These are phyloP conservation scores for Epichloe glyceriae DNA, from an alignment of 2,329 filamentous ascomycete genomes.

Conservation along the genomic window DNA sequence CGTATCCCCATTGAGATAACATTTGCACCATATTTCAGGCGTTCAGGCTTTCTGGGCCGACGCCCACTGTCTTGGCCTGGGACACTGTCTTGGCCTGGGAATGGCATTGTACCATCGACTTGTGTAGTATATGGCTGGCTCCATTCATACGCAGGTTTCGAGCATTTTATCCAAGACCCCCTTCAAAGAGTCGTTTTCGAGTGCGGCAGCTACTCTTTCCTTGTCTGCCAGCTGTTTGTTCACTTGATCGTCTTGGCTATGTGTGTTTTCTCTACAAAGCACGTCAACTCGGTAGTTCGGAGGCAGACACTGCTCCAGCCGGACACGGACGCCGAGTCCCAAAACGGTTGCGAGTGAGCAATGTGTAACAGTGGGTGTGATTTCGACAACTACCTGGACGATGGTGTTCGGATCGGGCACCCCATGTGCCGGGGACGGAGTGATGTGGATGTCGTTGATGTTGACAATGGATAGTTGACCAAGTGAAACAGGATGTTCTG, in stretches of 20 bases:
- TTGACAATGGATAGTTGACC: slow-evolving; percentile 92
- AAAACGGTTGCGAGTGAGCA: slow-evolving; percentile 95
- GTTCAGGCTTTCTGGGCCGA: neutral
- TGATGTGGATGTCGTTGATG: slow-evolving; percentile 81
- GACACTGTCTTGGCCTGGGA: neutral
- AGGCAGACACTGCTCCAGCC: slow-evolving; percentile 80
- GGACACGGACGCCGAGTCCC: slow-evolving; percentile 80
- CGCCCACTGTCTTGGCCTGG: neutral
- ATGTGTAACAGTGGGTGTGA: slow-evolving; percentile 94
- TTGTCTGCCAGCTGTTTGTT: slow-evolving; percentile 97
- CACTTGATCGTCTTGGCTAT: slow-evolving; percentile 86
- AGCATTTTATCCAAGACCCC: slow-evolving; percentile 89
- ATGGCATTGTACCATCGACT: neutral
- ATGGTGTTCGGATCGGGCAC: slow-evolving; percentile 38
- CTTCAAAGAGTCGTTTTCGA: slow-evolving; percentile 87
- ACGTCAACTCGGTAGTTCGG: slow-evolving; percentile 89
- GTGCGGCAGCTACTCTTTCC: slow-evolving; percentile 84
- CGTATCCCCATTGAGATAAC: too few species aligned
- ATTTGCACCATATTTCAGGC: too few species aligned
- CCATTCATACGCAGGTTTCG: slow-evolving; percentile 55
- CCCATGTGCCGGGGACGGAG: slow-evolving; percentile 23
- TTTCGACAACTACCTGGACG: slow-evolving; percentile 69
- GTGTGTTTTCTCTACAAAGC: slow-evolving; percentile 89
- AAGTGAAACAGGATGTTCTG: slow-evolving; percentile 88
- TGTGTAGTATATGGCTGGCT: neutral